Evolutionary conservation across 2,329 filamentous ascomycete species (phyloP).

Genomic region (Colletotrichum liriopes): DNA sequence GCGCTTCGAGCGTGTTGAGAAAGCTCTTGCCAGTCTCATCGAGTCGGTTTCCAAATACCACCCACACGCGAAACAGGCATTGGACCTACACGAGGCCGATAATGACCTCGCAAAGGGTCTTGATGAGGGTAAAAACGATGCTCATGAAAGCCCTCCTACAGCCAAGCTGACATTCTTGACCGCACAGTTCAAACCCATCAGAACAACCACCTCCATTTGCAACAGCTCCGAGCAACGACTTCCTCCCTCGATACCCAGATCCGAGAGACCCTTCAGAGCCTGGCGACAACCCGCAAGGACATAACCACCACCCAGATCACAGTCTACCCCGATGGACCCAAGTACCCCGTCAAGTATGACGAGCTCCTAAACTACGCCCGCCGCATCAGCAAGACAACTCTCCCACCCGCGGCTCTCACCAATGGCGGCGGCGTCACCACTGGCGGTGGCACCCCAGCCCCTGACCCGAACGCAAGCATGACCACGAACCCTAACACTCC

Average conservation of each 20-base stretch:
- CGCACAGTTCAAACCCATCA: constrained; percentile 80
- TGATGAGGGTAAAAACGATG: constrained; percentile 68
- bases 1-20: constrained; percentile 78
- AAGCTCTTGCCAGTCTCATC: constrained; percentile 77
- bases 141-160: background rate
- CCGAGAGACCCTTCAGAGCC: constrained; percentile 77
- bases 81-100: constrained; percentile 81
- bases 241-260: constrained; percentile 80
- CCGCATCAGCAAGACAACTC: constrained; percentile 84
- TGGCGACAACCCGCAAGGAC: constrained; percentile 82
- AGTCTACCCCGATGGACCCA: constrained; percentile 65
- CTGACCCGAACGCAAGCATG: constrained; percentile 42
- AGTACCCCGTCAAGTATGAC: constrained; percentile 75
- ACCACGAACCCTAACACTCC: constrained; percentile 33
- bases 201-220: constrained; percentile 79
- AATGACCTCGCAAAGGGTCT: constrained; percentile 77
- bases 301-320: constrained; percentile 76
- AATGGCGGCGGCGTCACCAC: constrained; percentile 54
- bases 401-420: constrained; percentile 74
- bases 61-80: constrained; percentile 77
- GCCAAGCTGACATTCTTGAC: background rate
- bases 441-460: constrained; percentile 17
- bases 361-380: constrained; percentile 85
- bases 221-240: constrained; percentile 77
- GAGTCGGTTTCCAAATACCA: constrained; percentile 89